Evolutionary conservation across 345 rosid species (phyloP), one percentile per base, ranked within the genome.

Genomic region (Theobroma cacao): DNA sequence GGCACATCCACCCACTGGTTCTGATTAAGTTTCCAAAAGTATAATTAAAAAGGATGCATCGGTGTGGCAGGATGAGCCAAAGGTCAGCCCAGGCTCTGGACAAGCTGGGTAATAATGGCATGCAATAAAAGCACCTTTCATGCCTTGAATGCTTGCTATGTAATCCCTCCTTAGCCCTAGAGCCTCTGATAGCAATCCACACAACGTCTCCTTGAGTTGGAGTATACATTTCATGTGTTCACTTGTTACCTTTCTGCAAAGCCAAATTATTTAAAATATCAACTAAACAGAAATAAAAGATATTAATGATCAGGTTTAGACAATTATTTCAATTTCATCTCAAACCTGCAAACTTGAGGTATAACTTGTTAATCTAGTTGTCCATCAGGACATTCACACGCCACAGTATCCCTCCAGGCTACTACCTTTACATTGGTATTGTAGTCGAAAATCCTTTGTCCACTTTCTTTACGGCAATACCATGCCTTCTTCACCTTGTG

Each of bases 31-130:
- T 75, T 89, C 90, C 45, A 87, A 81, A 24, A 89, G 84, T n/a
- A 84, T 43, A 0, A 89, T 87, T 22, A 87, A 34, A 24, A 85
- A 85, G 5, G 85, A 81, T 2, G 88, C 82, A 72, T 89, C 90
- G 3, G 85, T 79, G 20, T 89, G 92, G 80, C 67, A 71, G 55
- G 74, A 34, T 12, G 91, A 36, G 11, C 90, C 89, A 0, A 87
- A 31, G 0, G 90, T 85, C 79, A 79, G 41, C 13, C 84, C 83
- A 7, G 89, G 90, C 77, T 89, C 80, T 0, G 92, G 89, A 70
- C 92, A 87, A 31, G 77, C 36, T 1, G 90, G 92, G 65, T 85
- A 85, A 31, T 82, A 89, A 61, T 87, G 92, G 77, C 86, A 81
- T 36, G 75, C 41, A 28, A 87, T 17, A 1, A 71, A 66, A 74